A percentile compares a stretch with the other conserved stretches of the same genome.
phyloP scores from a whole-genome alignment of 768 basidiomycete species.

The Kwoniella botswanensis region DNA sequence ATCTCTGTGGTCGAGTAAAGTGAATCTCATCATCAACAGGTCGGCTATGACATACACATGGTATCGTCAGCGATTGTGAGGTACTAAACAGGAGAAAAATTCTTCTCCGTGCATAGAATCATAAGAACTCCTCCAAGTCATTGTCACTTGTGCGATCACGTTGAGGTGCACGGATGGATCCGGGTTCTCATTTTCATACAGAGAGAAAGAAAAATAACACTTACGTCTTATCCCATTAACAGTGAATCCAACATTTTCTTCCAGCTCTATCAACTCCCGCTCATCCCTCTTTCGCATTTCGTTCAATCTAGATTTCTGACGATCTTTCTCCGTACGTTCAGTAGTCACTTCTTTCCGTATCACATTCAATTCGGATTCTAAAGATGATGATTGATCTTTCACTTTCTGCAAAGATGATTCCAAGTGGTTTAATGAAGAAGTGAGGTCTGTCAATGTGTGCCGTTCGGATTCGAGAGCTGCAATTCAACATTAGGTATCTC shows the following conservation, averaged over 20 bases:
- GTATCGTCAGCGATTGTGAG: too few species aligned
- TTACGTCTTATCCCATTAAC: constrained; percentile 76
- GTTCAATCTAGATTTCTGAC: constrained; percentile 68
- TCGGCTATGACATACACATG: constrained; percentile 58
- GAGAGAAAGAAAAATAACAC: constrained; percentile 18
- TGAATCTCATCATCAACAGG: constrained; percentile 75
- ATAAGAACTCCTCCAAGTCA: too few species aligned
- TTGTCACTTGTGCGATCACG: too few species aligned
- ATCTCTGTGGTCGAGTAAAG: constrained; percentile 67
- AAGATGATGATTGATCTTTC: constrained; percentile 59
- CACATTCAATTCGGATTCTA: constrained; percentile 44
- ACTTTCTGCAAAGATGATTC: constrained; percentile 68
- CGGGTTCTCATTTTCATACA: neutral
- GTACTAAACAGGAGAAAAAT: too few species aligned
- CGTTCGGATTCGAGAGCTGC: constrained; percentile 52
- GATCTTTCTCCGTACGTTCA: constrained; percentile 66
- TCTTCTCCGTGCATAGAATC: too few species aligned
- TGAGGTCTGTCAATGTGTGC: constrained; percentile 62
- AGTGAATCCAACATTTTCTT: constrained; percentile 67
- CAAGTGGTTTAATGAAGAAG: constrained; percentile 72
- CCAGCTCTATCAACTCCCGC: constrained; percentile 67
- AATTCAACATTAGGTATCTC: neutral
- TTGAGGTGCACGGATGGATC: too few species aligned
- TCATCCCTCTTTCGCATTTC: constrained; percentile 64
- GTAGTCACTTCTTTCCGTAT: constrained; percentile 35